Base-by-base conservation (phyloP, 2,329 filamentous ascomycete genomes). In the Aspergillus latus region DNA sequence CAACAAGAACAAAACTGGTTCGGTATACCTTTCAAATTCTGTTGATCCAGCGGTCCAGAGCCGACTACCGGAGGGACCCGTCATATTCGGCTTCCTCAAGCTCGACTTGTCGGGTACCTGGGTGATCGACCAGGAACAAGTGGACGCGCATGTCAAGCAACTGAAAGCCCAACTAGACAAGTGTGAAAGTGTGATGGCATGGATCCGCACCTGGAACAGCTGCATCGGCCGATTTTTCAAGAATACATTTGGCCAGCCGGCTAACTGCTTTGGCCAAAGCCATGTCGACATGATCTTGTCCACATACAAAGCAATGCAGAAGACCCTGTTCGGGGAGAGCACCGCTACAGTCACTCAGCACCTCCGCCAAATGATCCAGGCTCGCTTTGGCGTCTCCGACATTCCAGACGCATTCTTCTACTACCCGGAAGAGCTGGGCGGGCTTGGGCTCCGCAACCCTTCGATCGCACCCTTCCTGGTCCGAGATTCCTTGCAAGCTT, bases 141-240 rank as follows among this genome's bases (percentile, higher is more conserved):
- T 78, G 1, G 64, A 75, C 29, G 62, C 70, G 21, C 76, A 79
- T 52, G 68, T 76, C 46, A 49, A 58, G 36, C 74, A 78, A 56
- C 67, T 79, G 2, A 66, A 66, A n/a, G 68, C 66, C 8, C 76
- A 78, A 52, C 69, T 78, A 0, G 60, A 66, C 1, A 66, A 67
- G 4, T 78, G 76, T 32, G 74, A 77, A 48, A 82, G 77, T 53
- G 69, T 84, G 4, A 78, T 84, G 49, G 73, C 76, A 13, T 83
- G 79, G 75, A 76, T 84, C 3, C 76, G 82, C 57, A 80, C 79
- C 0, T 84, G 80, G 76, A 84, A 84, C 62, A 80, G 73, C 43
- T 83, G 81, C 62, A 76, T 78, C 32, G 74, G 72, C 2, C 73
- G 76, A 5, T 84, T 83, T 64, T 82, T 84, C 67, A 71, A 71